Evolutionary conservation across 768 basidiomycete genomes (phyloP).

Genomic region (Boletus fagicola): DNA sequence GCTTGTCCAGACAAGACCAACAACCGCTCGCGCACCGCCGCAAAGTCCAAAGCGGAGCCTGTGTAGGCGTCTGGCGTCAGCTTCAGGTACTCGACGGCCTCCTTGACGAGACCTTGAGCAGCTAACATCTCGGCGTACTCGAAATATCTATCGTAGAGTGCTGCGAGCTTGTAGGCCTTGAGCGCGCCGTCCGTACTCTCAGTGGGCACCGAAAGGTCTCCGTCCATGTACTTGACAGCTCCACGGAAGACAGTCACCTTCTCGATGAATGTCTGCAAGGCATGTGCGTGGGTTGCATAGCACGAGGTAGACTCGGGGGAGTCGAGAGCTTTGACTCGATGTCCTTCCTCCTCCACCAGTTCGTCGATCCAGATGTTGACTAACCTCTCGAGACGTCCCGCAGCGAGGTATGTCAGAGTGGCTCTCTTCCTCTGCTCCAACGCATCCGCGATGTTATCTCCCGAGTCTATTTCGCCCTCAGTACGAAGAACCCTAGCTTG

Average conservation of each 20-base stretch:
- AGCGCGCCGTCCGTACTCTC: slow-evolving; percentile 40
- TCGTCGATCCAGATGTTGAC: slow-evolving; percentile 93
- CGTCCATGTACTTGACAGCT: slow-evolving; percentile 77
- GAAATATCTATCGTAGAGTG: slow-evolving; percentile 88
- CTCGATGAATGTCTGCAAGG: slow-evolving; percentile 92
- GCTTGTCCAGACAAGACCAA: slow-evolving; percentile 37
- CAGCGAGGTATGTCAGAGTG: slow-evolving; percentile 89
- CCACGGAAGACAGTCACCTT: slow-evolving; percentile 93
- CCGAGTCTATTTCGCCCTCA: slow-evolving; percentile 41
- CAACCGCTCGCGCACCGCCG: slow-evolving; percentile 46
- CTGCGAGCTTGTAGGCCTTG: slow-evolving; percentile 78
- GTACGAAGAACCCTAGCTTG: slow-evolving; percentile 63
- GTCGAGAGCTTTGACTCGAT: slow-evolving; percentile 41
- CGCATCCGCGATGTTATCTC: slow-evolving; percentile 34
- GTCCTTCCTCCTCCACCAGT: slow-evolving; percentile 78
- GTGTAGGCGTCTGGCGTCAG: slow-evolving; percentile 79
- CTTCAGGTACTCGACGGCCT: slow-evolving; percentile 77
- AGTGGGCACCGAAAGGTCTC: slow-evolving; percentile 51
- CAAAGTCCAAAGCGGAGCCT: slow-evolving; percentile 49
- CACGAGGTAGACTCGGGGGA: slow-evolving; percentile 46
- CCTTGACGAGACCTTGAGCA: slow-evolving; percentile 82
- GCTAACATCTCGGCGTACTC: slow-evolving; percentile 94
- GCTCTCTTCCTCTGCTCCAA: slow-evolving; percentile 78
- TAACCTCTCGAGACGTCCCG: slow-evolving; percentile 81
- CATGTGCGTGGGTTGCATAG: slow-evolving; percentile 79